phyloP scores from a whole-genome alignment of 1,139 yeast species.

The Saccharomycopsis hybrid region DNA sequence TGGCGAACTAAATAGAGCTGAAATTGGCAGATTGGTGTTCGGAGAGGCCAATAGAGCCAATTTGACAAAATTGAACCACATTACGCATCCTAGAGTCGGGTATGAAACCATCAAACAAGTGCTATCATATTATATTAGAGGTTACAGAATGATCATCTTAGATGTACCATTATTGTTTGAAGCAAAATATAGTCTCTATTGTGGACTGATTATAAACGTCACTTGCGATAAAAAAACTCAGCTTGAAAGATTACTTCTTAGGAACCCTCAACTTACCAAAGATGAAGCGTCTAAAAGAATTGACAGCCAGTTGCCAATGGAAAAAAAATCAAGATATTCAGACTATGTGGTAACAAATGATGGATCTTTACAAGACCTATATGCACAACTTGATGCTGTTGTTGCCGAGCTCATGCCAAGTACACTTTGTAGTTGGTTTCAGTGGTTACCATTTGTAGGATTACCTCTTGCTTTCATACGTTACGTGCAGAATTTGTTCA shows the following conservation, averaged over 20 bases:
- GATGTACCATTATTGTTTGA: constrained; percentile 93
- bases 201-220: constrained; percentile 70
- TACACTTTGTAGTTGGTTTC: background rate
- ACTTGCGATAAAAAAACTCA: constrained; percentile 55
- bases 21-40: constrained; percentile 75
- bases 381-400: constrained; percentile 37
- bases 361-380: constrained; percentile 43
- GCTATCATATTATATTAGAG: constrained; percentile 45
- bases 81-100: constrained; percentile 89
- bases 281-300: constrained; percentile 73
- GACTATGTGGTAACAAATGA: constrained; percentile 68
- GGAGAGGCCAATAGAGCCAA: constrained; percentile 44
- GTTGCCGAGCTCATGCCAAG: constrained; percentile 4
- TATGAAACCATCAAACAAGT: constrained; percentile 38
- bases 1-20: constrained; percentile 56
- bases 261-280: constrained; percentile 62
- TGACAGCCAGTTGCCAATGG: constrained; percentile 65
- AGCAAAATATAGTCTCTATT: constrained; percentile 51
- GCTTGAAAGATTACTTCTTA: constrained; percentile 47
- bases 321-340: constrained; percentile 50
- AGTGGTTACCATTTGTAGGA: background rate
- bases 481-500: background rate
- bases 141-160: constrained; percentile 53
- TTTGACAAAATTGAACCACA: constrained; percentile 52
- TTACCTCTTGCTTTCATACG: background rate